These are phyloP conservation scores for Aegilops tauschii DNA, from an alignment of 176 grass and related monocot genomes.

Conservation along the genomic window DNA sequence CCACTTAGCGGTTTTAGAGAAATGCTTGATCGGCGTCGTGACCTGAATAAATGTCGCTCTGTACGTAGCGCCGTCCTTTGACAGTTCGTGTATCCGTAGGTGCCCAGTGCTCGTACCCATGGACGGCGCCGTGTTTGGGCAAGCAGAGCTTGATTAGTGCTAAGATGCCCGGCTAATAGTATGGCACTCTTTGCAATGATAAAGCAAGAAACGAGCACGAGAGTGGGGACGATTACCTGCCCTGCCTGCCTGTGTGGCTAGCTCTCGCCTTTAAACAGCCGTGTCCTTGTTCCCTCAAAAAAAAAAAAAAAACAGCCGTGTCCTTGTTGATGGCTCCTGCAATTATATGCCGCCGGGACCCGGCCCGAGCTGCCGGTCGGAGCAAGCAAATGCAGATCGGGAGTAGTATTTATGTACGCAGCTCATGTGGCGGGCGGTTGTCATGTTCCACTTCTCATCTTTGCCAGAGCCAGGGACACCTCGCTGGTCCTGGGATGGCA, in stretches of 20 bases:
- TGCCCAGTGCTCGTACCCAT: neutral
- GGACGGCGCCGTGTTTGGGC: neutral
- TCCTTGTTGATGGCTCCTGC: neutral
- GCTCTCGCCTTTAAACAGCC: neutral
- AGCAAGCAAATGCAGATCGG: neutral
- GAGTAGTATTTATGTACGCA: constrained; percentile 20
- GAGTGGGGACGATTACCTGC: neutral
- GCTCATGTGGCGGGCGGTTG: constrained; percentile 17
- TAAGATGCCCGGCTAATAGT: neutral
- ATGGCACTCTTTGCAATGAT: neutral
- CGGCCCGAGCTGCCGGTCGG: neutral
- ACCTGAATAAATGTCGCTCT: too few species aligned
- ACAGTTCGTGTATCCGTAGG: neutral
- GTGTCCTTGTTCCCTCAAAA: neutral
- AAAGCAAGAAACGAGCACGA: neutral
- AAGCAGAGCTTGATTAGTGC: neutral
- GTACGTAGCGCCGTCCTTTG: too few species aligned
- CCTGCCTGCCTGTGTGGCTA: neutral
- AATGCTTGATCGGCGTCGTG: too few species aligned
- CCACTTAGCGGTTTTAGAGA: too few species aligned
- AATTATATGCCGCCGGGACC: constrained; percentile 18
- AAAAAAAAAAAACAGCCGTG: neutral
- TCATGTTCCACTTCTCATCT: too few species aligned
- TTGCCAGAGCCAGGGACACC: too few species aligned
- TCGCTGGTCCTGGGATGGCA: too few species aligned